Conservation (phyloP, 2,329 filamentous ascomycete species). For the Alternaria sp. region DNA sequence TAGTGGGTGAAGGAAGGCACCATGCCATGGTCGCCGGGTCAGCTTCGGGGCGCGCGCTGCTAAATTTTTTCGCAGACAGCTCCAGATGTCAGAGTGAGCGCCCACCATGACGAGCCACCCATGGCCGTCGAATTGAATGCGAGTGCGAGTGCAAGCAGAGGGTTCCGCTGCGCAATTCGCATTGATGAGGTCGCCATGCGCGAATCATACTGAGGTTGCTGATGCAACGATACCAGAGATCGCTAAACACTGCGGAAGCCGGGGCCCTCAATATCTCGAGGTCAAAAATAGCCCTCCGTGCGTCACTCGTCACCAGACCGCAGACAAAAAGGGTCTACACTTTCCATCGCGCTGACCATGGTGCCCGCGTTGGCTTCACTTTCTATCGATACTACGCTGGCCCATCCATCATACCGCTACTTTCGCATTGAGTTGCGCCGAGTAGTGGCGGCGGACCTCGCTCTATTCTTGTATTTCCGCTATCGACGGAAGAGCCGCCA, state of each 20-base stretch:
- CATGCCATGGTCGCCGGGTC: constrained; percentile 14
- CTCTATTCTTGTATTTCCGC: constrained; percentile 13
- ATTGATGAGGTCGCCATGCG: not conserved
- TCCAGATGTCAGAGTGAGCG: constrained; percentile 1
- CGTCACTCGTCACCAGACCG: constrained; percentile 30
- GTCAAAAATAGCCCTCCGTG: constrained; percentile 40
- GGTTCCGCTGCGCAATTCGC: not conserved
- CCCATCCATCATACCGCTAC: constrained; percentile 14
- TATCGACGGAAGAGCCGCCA: constrained; percentile 1
- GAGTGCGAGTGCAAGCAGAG: not conserved
- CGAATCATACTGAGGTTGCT: constrained; percentile 27
- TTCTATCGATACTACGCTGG: constrained; percentile 20
- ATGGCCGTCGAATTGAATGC: not conserved
- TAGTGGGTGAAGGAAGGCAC: constrained; percentile 2
- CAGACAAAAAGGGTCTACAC: constrained; percentile 13
- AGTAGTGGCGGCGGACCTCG: constrained; percentile 3
- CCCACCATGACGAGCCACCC: not conserved
- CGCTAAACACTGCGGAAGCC: constrained; percentile 32
- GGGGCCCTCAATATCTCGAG: constrained; percentile 32
- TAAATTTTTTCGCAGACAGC: constrained; percentile 7
- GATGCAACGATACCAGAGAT: constrained; percentile 32
- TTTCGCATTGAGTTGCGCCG: constrained; percentile 7
- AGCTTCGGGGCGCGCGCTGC: constrained; percentile 19
- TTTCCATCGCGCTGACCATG: constrained; percentile 10
- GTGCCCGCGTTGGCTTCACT: constrained; percentile 11